Evolutionary conservation across 148 eudicot genomes (phyloP), one percentile per base, ranked within the genome.

Genomic region (Camellia sinensis): DNA sequence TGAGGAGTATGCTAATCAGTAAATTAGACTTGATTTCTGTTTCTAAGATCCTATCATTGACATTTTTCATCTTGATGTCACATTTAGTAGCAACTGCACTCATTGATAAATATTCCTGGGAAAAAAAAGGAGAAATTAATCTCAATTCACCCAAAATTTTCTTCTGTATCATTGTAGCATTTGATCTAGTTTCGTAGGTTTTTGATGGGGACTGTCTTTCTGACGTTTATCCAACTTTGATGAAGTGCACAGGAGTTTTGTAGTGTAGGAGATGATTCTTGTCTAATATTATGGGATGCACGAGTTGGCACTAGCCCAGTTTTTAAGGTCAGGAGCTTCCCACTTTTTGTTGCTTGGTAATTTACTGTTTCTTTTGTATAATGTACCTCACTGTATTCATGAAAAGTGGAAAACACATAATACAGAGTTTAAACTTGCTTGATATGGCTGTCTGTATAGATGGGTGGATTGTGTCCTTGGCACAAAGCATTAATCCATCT

Each of bases 191-290:
- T 79, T 69, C 50, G 83, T 72, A 48, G 65, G 63, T 81, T 17
- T 71, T 59, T 22, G 43, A 19, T 19, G 17, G 57, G 59, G 3
- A 40, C 50, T 18, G 54, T 67, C 29, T 41, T 13, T 72, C 80
- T 86, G 81, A 82, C 67, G 7, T 62, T 60, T 46, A 21, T 80
- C 6, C 76, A 21, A 83, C 67, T 21, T 74, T 85, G 43, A 69
- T 92, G 92, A 86, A 95, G 99, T 86, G 87, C 95, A 12, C 97
- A 95, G 92, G 97, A 93, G 84, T 95, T 95, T 79, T 95, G 99
- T 81, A 95, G 99, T 57, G 99, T 95, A 75, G 99, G 99, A 44
- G 99, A 96, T 87, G 99, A 96, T 89, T 96, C 98, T 71, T 92
- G 97, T 83, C 91, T 96, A 61, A 93, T 96, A 87, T 73, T 96